These are phyloP conservation scores for Leccinum variicolor DNA, from an alignment of 768 basidiomycete genomes.

Conservation along the genomic window DNA sequence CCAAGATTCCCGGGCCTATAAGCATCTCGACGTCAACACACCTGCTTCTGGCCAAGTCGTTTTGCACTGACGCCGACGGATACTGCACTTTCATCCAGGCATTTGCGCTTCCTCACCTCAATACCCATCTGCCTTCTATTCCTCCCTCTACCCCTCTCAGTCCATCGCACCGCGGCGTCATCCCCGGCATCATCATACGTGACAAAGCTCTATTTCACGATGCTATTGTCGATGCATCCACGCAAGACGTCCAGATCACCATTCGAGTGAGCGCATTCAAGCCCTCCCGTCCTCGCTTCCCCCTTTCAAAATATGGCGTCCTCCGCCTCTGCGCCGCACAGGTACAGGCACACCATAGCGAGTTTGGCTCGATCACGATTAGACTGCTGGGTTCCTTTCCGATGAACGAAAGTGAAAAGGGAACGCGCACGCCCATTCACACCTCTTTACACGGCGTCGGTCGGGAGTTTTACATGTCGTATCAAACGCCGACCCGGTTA, in stretches of 20 bases:
- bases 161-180: background rate
- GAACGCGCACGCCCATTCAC: background rate
- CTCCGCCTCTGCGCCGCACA: background rate
- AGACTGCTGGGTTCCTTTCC: background rate
- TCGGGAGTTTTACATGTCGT: background rate
- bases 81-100: slow-evolving; percentile 8
- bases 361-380: background rate
- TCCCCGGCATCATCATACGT: background rate
- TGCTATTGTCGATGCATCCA: background rate
- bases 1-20: background rate
- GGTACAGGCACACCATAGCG: background rate
- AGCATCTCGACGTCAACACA: slow-evolving; percentile 21
- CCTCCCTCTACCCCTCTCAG: background rate
- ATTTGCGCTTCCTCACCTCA: background rate
- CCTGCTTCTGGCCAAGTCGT: slow-evolving; percentile 9
- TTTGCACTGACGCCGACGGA: background rate
- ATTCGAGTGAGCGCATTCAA: background rate
- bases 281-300: background rate
- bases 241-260: background rate
- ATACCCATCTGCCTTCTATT: background rate
- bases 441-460: background rate
- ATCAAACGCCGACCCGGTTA: too few relatives aligned
- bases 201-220: background rate
- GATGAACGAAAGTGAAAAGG: too few relatives aligned
- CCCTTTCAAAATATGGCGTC: background rate